phyloP scores from a whole-genome alignment of 1,284 basidiomycete genomes.

The Wallemia hederae region DNA sequence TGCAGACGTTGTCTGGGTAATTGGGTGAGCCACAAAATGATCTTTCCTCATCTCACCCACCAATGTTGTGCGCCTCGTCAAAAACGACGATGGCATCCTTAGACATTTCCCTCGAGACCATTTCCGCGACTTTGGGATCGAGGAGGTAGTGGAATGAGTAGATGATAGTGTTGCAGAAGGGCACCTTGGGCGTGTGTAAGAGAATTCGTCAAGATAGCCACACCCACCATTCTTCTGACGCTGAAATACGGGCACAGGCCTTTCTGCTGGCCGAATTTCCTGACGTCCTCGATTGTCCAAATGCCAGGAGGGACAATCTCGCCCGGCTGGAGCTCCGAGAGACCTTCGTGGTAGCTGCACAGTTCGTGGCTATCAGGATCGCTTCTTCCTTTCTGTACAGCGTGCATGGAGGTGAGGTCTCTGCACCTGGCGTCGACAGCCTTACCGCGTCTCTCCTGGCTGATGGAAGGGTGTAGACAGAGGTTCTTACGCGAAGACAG shows the following conservation, averaged over 20 bases:
- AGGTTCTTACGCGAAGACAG: slow-evolving; percentile 88
- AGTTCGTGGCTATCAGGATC: slow-evolving; percentile 76
- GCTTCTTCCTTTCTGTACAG: slow-evolving; percentile 54
- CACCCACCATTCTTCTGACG: slow-evolving; percentile 66
- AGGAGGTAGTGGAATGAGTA: slow-evolving; percentile 98
- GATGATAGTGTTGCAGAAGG: slow-evolving; percentile 83
- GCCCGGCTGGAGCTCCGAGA: slow-evolving; percentile 54
- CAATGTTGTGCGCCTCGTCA: slow-evolving; percentile 98
- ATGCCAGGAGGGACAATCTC: slow-evolving; percentile 62
- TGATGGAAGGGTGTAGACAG: slow-evolving; percentile 84
- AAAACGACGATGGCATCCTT: slow-evolving; percentile 98
- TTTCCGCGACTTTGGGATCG: slow-evolving; percentile 95
- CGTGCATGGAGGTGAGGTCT: slow-evolving; percentile 66
- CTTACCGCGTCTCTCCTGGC: slow-evolving; percentile 91
- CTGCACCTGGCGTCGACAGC: slow-evolving; percentile 89
- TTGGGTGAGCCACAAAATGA: background rate
- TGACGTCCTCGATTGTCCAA: slow-evolving; percentile 78
- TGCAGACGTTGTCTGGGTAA: slow-evolving; percentile 73
- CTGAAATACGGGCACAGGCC: slow-evolving; percentile 87
- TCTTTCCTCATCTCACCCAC: slow-evolving; percentile 19
- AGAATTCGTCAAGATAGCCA: background rate
- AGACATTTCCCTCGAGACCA: slow-evolving; percentile 88
- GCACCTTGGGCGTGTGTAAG: slow-evolving; percentile 30
- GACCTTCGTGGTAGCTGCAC: slow-evolving; percentile 86
- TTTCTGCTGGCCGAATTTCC: slow-evolving; percentile 60